Evolutionary conservation across 768 basidiomycete species (phyloP).

Genomic region (Suillus subluteus): DNA sequence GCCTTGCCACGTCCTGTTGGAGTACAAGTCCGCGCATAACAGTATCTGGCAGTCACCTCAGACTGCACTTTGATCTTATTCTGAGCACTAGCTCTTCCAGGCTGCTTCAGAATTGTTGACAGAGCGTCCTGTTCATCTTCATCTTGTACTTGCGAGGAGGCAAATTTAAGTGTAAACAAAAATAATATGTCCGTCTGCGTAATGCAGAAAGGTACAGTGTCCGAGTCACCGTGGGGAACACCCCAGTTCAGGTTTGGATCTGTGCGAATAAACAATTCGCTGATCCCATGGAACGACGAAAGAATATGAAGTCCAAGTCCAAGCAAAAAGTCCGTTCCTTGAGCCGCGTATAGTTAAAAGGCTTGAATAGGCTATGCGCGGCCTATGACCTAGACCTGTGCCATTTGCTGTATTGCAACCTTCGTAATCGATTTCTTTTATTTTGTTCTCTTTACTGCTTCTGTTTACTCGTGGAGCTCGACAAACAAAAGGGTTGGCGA

Average conservation of each 20-base stretch:
- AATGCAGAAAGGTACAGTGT: background rate
- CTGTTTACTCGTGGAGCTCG: too few relatives aligned
- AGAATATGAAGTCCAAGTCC: background rate
- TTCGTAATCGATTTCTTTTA: too few relatives aligned
- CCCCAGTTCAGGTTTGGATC: background rate
- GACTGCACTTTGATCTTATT: background rate
- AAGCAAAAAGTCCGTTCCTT: background rate
- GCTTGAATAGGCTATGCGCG: background rate
- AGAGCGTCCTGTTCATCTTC: background rate
- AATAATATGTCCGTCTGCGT: background rate
- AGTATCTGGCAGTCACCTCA: background rate
- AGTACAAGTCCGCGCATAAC: background rate
- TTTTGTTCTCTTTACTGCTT: too few relatives aligned
- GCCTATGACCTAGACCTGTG: background rate
- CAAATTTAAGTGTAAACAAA: background rate
- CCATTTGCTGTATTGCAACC: background rate
- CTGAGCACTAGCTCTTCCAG: background rate
- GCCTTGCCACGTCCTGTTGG: background rate
- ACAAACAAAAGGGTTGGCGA: too few relatives aligned
- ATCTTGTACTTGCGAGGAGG: background rate
- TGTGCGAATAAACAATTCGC: background rate
- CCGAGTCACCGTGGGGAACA: background rate
- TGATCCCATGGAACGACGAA: background rate
- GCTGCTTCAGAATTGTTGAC: background rate
- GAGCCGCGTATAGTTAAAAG: background rate